Evolutionary conservation across 2,329 filamentous ascomycete genomes (phyloP).

Genomic region (Fusarium sp.): DNA sequence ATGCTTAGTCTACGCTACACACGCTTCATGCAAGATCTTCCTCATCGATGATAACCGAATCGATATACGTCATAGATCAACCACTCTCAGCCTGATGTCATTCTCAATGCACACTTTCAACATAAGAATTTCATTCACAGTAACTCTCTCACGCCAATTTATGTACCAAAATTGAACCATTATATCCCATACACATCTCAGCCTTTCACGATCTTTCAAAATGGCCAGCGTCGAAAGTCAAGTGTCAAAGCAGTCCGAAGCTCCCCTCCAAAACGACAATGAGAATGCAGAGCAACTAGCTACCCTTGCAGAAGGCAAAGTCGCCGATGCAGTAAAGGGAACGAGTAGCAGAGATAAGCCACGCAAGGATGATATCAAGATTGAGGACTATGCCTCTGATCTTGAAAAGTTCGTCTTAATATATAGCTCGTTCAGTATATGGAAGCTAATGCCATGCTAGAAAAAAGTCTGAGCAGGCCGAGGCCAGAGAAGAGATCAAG

Average conservation of each 20-base stretch:
- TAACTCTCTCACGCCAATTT: background rate
- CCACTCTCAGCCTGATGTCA: slow-evolving; percentile 22
- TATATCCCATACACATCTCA: background rate
- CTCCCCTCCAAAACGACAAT: slow-evolving; percentile 32
- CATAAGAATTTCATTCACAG: background rate
- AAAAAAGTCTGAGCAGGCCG: slow-evolving; percentile 36
- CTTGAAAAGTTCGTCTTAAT: slow-evolving; percentile 25
- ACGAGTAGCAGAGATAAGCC: slow-evolving; percentile 28
- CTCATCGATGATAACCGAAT: background rate
- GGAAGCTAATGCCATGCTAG: slow-evolving; percentile 9
- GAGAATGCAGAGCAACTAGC: slow-evolving; percentile 36
- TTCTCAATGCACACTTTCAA: background rate
- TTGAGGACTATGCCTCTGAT: slow-evolving; percentile 34
- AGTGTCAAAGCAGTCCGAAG: slow-evolving; percentile 6
- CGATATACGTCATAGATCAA: slow-evolving; percentile 28
- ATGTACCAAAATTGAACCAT: background rate
- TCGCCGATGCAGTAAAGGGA: slow-evolving; percentile 33
- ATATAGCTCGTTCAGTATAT: too few relatives aligned
- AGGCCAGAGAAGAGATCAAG: slow-evolving; percentile 33
- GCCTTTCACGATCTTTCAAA: background rate
- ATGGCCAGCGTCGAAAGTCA: slow-evolving; percentile 22
- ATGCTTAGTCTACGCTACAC: background rate
- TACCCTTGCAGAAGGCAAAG: slow-evolving; percentile 36
- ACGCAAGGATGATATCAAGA: slow-evolving; percentile 28
- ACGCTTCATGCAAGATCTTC: slow-evolving; percentile 6